A percentile compares a stretch with the other conserved stretches of the same genome.
Evolutionary conservation across 2,329 filamentous ascomycete genomes (phyloP).

Genomic region (Cryphonectria nitschkei): DNA sequence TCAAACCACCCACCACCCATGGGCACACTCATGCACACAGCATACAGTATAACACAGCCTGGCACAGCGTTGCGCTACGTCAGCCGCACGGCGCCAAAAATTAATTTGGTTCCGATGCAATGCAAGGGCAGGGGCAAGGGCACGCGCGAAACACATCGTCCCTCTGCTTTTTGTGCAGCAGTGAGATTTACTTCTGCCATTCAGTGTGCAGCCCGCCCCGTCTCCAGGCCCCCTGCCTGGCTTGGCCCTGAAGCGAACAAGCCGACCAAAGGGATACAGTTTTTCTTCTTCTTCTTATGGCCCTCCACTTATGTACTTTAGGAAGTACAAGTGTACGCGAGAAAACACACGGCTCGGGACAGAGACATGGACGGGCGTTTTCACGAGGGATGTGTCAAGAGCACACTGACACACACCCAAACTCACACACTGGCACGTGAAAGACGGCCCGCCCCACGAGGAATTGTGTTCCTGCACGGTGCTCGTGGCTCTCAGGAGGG

Average conservation of each 20-base stretch:
- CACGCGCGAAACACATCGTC: not conserved
- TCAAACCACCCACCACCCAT: not conserved
- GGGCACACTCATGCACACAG: not conserved
- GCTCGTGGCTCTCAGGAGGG: not conserved
- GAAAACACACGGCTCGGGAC: not conserved
- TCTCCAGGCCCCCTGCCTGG: not conserved
- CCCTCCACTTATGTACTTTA: not conserved
- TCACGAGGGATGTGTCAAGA: not conserved
- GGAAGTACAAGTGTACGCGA: not conserved
- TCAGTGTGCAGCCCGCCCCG: not conserved
- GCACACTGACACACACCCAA: not conserved
- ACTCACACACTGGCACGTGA: not conserved
- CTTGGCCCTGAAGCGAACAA: not conserved
- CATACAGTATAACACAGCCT: not conserved
- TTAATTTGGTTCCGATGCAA: constrained; percentile 8
- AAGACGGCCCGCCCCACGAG: not conserved
- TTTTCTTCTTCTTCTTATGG: not conserved
- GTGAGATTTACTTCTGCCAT: not conserved
- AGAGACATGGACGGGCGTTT: not conserved
- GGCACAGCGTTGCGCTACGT: constrained; percentile 6
- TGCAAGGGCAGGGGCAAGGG: constrained; percentile 2
- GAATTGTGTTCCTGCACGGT: constrained; percentile 1
- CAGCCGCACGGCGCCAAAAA: constrained; percentile 11
- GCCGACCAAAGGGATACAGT: not conserved
- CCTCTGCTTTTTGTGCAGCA: not conserved